Base-by-base conservation (phyloP, 2,329 filamentous ascomycete genomes). In the Mollisiaceae sp. region DNA sequence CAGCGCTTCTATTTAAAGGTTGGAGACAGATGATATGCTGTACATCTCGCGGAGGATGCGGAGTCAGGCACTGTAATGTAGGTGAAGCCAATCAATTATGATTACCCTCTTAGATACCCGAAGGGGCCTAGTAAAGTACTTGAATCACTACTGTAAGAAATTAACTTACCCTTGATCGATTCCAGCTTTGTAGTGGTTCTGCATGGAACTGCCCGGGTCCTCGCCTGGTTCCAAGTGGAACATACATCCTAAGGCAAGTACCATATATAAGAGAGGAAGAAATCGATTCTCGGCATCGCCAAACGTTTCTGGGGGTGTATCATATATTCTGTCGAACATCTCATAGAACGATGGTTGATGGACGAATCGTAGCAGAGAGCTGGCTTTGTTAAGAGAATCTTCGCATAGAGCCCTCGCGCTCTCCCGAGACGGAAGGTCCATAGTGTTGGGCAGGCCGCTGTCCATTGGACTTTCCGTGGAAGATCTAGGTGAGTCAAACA, bases 301-400 rank as follows among this genome's bases (percentile, higher is more conserved):
- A 70, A 87, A 87, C 60, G 82, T 83, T 24, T 91, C 86, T 11
- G 85, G 81, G 0, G 90, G 82, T 24, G 82, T 87, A 69, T 90
- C 86, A 77, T 97, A 97, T 45, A 97, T 83, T 62, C 85, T 85
- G 70, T 97, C 89, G 68, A 97, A 85, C 72, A 87, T 88, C 65
- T 86, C 84, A 78, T 91, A 93, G 75, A 97, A 97, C 0, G 87
- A 87, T 0, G 94, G 94, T 59, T 91, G 82, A 74, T 97, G 93
- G 5, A 97, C 86, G 63, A 94, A 89, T 43, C 91, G 87, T 24
- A 87, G 77, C 1, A 89, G 78, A 65, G 84, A 85, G 1, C 85
- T 88, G 9, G 84, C 86, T 65, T 83, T 85, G 70, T 82, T 83
- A 15, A 89, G 76, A 0, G 85, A 82, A 69, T 85, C 85, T 66